Base-by-base conservation (phyloP, 2,329 filamentous ascomycete genomes). In the Monilinia vaccinii-corymbosi region DNA sequence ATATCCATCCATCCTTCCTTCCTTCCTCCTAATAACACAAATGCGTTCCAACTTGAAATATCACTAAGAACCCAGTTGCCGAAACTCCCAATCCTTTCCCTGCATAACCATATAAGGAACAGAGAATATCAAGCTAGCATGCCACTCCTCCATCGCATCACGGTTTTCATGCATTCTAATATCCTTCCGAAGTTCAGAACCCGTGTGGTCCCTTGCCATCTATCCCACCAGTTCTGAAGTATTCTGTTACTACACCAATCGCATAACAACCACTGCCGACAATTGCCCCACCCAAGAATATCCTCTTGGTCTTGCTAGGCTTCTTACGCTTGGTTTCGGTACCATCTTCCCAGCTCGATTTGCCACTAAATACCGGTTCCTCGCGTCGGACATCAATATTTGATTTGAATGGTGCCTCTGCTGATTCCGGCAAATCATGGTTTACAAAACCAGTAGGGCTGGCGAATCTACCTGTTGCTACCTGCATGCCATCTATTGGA, bases 361-460 rank as follows among this genome's bases (percentile, higher is more conserved):
- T 72, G 13, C 76, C 77, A 59, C 75, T 77, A 64, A 79, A 80
- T 28, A 78, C 76, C 1, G 75, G 72, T 63, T 81, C 78, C 57
- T 81, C 76, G 23, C 76, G 73, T 8, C 73, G 71, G 9, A 78
- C 73, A 56, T 78, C 73, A 53, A 77, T 75, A 61, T 74, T 75
- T 44, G 77, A 76, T 51, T 73, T 73, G 69, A 77, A 75, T 38
- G 74, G 71, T 14, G 75, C 71, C 11, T 74, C 72, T 13, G 70
- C 64, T 42, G 70, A 48, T 70, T 65, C n/a, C 64, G 68, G 42
- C 70, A 74, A 47, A 62, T 85, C 80, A 64, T 85, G 81, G 64
- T 85, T 86, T 47, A 87, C 80, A 66, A 84, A 87, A 0, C 83
- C 84, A 1, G 84, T 87, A 1, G 84, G 84, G 38, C 81, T 84